Evolutionary conservation across 306 rosid genomes (phyloP), one percentile per base, ranked within the genome.

Genomic region (Medicago lupulina): DNA sequence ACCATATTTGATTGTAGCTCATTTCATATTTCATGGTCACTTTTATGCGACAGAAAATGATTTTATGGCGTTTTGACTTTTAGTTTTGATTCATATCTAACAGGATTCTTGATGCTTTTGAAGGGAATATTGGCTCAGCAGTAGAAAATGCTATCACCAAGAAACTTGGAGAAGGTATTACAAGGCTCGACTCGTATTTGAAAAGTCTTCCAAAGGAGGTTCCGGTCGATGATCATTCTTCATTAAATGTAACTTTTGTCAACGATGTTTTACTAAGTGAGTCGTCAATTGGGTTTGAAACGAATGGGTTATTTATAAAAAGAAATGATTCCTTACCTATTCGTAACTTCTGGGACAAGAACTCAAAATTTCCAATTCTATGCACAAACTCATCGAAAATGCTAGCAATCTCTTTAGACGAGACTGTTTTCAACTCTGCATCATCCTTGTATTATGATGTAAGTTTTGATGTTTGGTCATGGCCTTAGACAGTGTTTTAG

Each of bases 91-190:
- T 83, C 75, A 59, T 74, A 59, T 80, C 64, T 81, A 57, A 76
- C 84, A 94, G 98, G 88, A 69, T 92, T 87, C 76, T 95, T 61
- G 72, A 92, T 78, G 97, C 97, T 70, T 95, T 95, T 79, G 92
- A 87, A 86, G 98, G 71, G 63, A 77, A 79, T 79, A 92, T 94
- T 82, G 91, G 80, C 41, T 86, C 92, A 66, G 83, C 89, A 7
- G 95, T 94, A 51, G 97, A 87, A 83, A 76, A 70, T 21, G 89
- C 95, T 3, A 84, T 92, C 76, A 79, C 87, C 60, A 89, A 87
- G 87, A 84, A 89, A 75, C 89, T 94, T 73, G 71, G 76, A 60
- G 80, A 90, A 46, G 96, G 96, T 70, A 80, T 86, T 87, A 85
- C 84, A 78, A 92, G 80, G 86, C 91, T 90, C 9, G 97, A 87